phyloP scores from a whole-genome alignment of 2,329 filamentous ascomycete species.

The Claviceps paspali region DNA sequence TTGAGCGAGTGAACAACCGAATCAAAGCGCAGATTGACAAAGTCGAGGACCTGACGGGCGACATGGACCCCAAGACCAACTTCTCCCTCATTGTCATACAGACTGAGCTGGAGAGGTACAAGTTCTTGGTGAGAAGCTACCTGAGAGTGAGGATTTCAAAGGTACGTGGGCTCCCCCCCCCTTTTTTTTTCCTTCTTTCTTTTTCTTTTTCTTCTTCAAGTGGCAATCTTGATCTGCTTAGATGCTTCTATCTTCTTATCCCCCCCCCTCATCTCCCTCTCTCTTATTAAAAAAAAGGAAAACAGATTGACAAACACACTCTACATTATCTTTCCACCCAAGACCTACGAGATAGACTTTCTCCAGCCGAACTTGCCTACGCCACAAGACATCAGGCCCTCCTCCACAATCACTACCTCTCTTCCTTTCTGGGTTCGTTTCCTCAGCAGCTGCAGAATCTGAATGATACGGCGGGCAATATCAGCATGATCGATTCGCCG shows the following conservation, averaged over 20 bases:
- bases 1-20: constrained; percentile 66
- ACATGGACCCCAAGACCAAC: constrained; percentile 80
- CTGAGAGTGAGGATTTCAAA: constrained; percentile 78
- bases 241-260: too few species aligned
- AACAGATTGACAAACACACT: constrained; percentile 59
- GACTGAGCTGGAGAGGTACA: constrained; percentile 88
- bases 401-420: constrained; percentile 68
- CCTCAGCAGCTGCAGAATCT: constrained; percentile 65
- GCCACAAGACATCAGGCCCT: constrained; percentile 73
- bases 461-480: constrained; percentile 79
- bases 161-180: constrained; percentile 34
- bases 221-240: not conserved
- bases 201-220: too few species aligned
- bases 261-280: too few species aligned
- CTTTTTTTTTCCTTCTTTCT: too few species aligned
- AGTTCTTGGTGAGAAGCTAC: constrained; percentile 75
- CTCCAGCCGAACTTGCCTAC: constrained; percentile 64
- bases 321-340: constrained; percentile 54
- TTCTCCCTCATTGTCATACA: constrained; percentile 90
- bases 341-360: constrained; percentile 46
- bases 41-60: constrained; percentile 63
- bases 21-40: constrained; percentile 55
- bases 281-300: too few species aligned
- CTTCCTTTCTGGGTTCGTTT: constrained; percentile 73
- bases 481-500: constrained; percentile 83